These are phyloP conservation scores for Ogataea nitratoaversa DNA, from an alignment of 805 yeast genomes.

Conservation along the genomic window DNA sequence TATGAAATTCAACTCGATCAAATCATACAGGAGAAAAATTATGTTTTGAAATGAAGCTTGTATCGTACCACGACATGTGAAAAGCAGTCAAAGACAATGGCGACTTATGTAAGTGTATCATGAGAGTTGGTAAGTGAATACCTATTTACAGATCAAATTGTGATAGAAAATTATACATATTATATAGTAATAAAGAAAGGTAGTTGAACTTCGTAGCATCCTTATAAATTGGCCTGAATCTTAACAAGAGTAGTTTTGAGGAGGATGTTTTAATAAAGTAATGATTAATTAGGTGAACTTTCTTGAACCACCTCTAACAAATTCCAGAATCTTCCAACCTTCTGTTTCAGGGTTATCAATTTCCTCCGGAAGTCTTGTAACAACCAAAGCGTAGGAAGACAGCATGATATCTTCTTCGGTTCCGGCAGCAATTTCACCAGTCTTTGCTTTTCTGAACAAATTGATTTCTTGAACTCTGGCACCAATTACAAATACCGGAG, in stretches of 20 bases:
- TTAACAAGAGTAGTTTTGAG: too few species aligned
- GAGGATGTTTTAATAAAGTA: too few species aligned
- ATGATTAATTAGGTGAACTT: conserved; percentile 50
- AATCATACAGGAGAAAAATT: too few species aligned
- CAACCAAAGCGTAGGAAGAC: conserved; percentile 94
- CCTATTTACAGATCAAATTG: conserved; percentile 6
- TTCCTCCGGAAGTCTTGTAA: conserved; percentile 90
- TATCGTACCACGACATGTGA: too few species aligned
- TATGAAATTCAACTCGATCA: too few species aligned
- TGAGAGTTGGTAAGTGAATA: too few species aligned
- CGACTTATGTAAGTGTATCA: too few species aligned
- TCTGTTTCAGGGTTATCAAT: conserved; percentile 86
- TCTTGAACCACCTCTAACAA: conserved; percentile 90
- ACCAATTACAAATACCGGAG: conserved; percentile 88
- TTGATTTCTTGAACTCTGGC: conserved; percentile 97
- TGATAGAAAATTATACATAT: neutral
- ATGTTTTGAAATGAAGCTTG: too few species aligned
- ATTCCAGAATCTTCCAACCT: conserved; percentile 95
- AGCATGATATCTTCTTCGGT: conserved; percentile 87
- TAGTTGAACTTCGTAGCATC: neutral
- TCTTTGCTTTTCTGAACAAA: conserved; percentile 80
- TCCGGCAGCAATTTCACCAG: conserved; percentile 95
- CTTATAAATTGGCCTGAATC: too few species aligned
- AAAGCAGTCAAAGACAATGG: too few species aligned
- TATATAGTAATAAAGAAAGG: neutral